Percentiles rank a stretch among this genome's conserved stretches.
Conservation (phyloP, 768 basidiomycete species). For the Xerocomellus intermedius region DNA sequence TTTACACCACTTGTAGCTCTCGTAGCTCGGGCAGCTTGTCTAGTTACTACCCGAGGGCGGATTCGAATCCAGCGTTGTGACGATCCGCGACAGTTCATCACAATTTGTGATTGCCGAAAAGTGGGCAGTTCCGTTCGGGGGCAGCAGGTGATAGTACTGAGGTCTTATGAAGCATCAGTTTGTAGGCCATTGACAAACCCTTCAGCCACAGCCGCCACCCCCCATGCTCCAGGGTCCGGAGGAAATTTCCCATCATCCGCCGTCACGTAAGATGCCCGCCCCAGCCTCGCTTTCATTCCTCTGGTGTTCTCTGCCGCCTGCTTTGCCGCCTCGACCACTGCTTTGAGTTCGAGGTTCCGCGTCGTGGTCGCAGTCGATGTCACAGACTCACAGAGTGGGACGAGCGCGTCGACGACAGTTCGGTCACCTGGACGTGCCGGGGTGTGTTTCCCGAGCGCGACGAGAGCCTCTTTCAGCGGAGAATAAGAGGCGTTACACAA, state of each 20-base stretch:
- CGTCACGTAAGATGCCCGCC: slow-evolving; percentile 50
- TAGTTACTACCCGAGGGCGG: too few relatives aligned
- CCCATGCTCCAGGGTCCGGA: slow-evolving; percentile 59
- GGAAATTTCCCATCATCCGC: slow-evolving; percentile 31
- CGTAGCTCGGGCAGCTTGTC: too few relatives aligned
- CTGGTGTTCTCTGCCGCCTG: slow-evolving; percentile 47
- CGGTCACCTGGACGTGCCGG: slow-evolving; percentile 53
- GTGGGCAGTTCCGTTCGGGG: too few relatives aligned
- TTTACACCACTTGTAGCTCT: too few relatives aligned
- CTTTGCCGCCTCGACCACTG: slow-evolving; percentile 34
- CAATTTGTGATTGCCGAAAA: too few relatives aligned
- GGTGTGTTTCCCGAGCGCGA: slow-evolving; percentile 40
- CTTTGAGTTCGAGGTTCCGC: neutral
- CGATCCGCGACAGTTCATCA: too few relatives aligned
- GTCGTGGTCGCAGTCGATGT: neutral
- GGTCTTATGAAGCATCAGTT: too few relatives aligned
- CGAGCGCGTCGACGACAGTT: slow-evolving; percentile 54
- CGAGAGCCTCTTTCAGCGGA: slow-evolving; percentile 28
- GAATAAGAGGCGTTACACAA: neutral
- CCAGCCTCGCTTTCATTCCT: slow-evolving; percentile 46
- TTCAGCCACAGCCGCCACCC: too few relatives aligned
- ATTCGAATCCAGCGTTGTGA: too few relatives aligned
- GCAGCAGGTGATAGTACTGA: too few relatives aligned
- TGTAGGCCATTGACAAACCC: too few relatives aligned
- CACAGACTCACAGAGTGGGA: slow-evolving; percentile 40